Conservation (phyloP, 1,284 basidiomycete genomes). For the Pterulicium gracile region DNA sequence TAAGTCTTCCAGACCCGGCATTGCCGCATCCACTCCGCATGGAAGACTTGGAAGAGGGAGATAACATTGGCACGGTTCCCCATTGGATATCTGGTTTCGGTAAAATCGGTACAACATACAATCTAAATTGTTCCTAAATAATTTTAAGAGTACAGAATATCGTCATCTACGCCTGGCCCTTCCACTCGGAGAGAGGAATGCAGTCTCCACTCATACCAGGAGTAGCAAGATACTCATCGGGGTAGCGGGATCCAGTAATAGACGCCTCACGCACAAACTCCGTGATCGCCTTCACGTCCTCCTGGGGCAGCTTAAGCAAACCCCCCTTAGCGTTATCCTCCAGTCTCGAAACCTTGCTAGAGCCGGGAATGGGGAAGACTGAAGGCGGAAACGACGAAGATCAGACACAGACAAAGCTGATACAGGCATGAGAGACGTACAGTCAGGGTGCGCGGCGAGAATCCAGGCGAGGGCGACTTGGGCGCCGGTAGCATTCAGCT, state of each 20-base stretch:
- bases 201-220: slow-evolving; percentile 11
- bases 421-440: slow-evolving; percentile 16
- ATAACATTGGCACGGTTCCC: too few species aligned
- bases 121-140: too few species aligned
- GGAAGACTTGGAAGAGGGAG: too few species aligned
- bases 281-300: slow-evolving; percentile 19
- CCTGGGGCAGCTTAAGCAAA: slow-evolving; percentile 16
- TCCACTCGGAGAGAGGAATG: slow-evolving; percentile 15
- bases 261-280: slow-evolving; percentile 13
- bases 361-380: slow-evolving; percentile 20
- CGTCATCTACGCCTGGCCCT: too few species aligned
- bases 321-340: slow-evolving; percentile 21
- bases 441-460: slow-evolving; percentile 19
- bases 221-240: not conserved
- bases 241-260: slow-evolving; percentile 13
- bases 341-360: slow-evolving; percentile 14
- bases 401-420: slow-evolving; percentile 41
- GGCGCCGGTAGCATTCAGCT: slow-evolving; percentile 26
- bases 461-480: slow-evolving; percentile 44
- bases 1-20: too few species aligned
- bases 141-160: too few species aligned
- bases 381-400: slow-evolving; percentile 21
- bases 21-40: too few species aligned
- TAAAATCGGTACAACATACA: too few species aligned
- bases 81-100: too few species aligned